Evolutionary conservation across 805 yeast genomes (phyloP), one percentile per base, ranked within the genome.

Genomic region (Ogataea chonburiensis): DNA sequence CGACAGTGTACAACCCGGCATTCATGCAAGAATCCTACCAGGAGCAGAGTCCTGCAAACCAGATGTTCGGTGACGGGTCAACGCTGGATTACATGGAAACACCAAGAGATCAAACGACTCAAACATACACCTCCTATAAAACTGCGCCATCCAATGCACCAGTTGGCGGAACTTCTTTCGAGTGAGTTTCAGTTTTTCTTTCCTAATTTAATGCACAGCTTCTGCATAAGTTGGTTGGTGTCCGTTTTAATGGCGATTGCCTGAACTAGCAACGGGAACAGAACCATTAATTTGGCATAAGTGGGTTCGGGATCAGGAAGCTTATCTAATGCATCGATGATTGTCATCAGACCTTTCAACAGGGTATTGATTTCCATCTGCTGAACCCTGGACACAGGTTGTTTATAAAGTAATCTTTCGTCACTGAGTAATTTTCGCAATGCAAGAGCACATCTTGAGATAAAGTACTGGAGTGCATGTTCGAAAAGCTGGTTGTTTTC

Each of bases 311-410:
- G 12, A 6, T 26, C 15, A 2, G 36, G 31, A 4, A 26, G 7
- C 4, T 25, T 26, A 8, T 38, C 38, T 12, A 43, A 9, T 2
- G 32, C 39, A 3, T 35, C 24, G 22, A 43, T 30, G 8, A 46
- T 42, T 5, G 36, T 23, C 11, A 28, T 38, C 4, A 78, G 47
- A 0, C 84, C 82, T 4, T 56, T 40, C 16, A 81, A 47, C 5
- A 78, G 49, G 0, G 64, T 49, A 9, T 46, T 43, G n/a, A 88
- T 51, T 55, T 89, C 98, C 5, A 63, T 58, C 36, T 74, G 74
- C 46, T 86, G 86, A 6, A 84, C 57, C 24, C 71, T 67, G 0
- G 91, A 75, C 11, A 84, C 63, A 1, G 97, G 97, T 34, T 73
- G 73, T 19, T 58, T 64, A 22, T 78, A 75, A 5, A 81, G 53